Base-by-base conservation (phyloP, 331 rosid genomes). In the Cucumis variabilis region DNA sequence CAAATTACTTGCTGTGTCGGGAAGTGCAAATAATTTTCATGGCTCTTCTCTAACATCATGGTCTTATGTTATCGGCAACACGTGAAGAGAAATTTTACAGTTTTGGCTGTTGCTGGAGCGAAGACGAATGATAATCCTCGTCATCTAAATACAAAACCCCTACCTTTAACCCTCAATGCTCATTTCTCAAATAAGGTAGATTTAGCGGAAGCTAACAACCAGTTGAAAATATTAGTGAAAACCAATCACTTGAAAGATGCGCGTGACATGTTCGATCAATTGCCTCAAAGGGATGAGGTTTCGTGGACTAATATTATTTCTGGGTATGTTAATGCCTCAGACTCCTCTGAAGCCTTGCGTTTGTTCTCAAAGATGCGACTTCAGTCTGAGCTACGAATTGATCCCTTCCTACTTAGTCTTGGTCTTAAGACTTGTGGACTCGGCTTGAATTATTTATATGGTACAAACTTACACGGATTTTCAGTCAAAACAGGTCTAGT, bases 401-500 rank as follows among this genome's bases (percentile, higher is more conserved):
- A 94, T 89, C 95, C 92, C 50, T 95, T 94, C 78, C 79, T 90
- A 60, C 91, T 94, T 84, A 93, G 96, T 88, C 87, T 94, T 90
- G 94, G 89, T 37, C 85, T 94, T 89, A 94, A 95, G 92, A 96
- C 95, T 89, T 92, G 96, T 85, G 96, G 92, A 11, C 90, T 89
- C 63, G 75, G 87, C 77, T 63, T 33, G 90, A 87, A 91, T 77
- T 74, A 89, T 33, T 74, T 33, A 82, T 87, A 70, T 86, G 98
- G 97, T 33, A 90, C 88, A 87, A 46, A 84, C 28, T 87, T 95
- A 84, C 98, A 95, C 89, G 95, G 91, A 21, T 93, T 87, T 89
- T 90, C 96, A 5, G 86, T 93, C 71, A 94, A 95, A 81, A 92
- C 94, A 20, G 86, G 92, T 89, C 89, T 95, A 85, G 80, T 94